Percentiles rank a stretch among this genome's conserved stretches.
phyloP scores from a whole-genome alignment of 1,284 basidiomycete species.

The Gomphus bonarii region DNA sequence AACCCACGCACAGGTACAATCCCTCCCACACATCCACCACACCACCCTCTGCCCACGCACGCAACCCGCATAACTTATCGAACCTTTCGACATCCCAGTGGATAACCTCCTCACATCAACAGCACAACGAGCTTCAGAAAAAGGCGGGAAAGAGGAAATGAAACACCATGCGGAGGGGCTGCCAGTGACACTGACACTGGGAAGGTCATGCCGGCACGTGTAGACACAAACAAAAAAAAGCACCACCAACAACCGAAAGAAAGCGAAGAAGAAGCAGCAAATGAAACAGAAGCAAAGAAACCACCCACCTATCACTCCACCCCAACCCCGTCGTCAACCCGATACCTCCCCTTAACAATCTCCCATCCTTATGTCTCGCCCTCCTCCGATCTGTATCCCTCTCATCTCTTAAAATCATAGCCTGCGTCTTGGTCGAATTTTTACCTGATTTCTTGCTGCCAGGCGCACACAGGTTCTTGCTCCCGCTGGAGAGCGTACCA shows the following conservation, averaged over 20 bases:
- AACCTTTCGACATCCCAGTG: no score
- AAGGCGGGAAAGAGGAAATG: not conserved
- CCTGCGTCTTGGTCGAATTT: no score
- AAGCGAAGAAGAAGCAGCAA: not conserved
- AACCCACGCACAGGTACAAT: no score
- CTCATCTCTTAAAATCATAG: conserved; percentile 28
- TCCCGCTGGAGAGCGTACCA: no score
- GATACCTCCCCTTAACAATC: conserved; percentile 55
- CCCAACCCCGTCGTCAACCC: conserved; percentile 73
- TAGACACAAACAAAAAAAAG: not conserved
- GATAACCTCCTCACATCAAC: not conserved
- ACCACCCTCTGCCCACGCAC: no score
- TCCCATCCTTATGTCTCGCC: conserved; percentile 60
- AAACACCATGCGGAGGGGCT: not conserved
- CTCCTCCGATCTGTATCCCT: conserved; percentile 54
- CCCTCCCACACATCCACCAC: no score
- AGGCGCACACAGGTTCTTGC: no score
- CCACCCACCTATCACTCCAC: conserved; percentile 67
- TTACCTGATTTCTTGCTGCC: no score
- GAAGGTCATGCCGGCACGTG: no score
- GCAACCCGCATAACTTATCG: no score
- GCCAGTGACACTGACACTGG: no score
- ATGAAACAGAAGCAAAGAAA: not conserved
- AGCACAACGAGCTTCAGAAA: not conserved
- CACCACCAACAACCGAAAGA: not conserved